Evolutionary conservation across 352 stramenopile genomes (phyloP).

Genomic region (Pythium dissimile): DNA sequence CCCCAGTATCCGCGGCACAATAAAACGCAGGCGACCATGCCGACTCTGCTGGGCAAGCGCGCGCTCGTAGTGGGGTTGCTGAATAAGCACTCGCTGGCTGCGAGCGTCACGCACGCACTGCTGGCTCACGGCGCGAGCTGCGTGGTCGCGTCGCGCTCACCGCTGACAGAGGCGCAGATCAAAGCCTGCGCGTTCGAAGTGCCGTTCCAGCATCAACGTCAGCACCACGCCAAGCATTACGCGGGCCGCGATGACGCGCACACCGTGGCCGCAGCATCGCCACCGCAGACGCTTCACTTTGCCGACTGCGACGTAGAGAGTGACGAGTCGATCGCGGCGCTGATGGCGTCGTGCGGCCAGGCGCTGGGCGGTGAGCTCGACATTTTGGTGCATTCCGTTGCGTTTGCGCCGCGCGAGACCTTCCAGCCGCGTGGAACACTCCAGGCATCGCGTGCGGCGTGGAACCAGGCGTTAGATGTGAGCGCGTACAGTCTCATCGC

Average conservation of each 20-base stretch:
- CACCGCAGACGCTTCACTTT: constrained; percentile 32
- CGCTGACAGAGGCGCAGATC: constrained; percentile 43
- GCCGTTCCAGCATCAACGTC: constrained; percentile 7
- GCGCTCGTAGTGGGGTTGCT: constrained; percentile 86
- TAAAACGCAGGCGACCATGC: not conserved
- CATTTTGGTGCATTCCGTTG: constrained; percentile 90
- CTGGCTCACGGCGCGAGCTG: constrained; percentile 63
- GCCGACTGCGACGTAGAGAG: constrained; percentile 73
- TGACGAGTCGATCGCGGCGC: constrained; percentile 45
- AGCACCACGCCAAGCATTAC: not conserved
- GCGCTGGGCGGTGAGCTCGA: constrained; percentile 67
- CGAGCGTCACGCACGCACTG: constrained; percentile 63
- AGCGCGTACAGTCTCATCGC: constrained; percentile 90
- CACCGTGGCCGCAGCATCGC: not conserved
- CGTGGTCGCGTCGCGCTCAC: constrained; percentile 65
- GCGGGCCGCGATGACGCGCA: not conserved
- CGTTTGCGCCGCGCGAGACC: constrained; percentile 77
- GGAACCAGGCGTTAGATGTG: constrained; percentile 76
- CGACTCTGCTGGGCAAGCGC: constrained; percentile 55
- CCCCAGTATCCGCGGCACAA: no score
- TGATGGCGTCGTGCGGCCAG: constrained; percentile 40
- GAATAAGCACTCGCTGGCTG: constrained; percentile 89
- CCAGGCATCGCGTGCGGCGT: constrained; percentile 43
- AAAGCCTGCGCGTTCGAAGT: constrained; percentile 48
- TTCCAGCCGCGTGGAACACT: constrained; percentile 64